Conservation (phyloP, 495 filamentous ascomycete genomes). For the Neurospora tetrasperma region DNA sequence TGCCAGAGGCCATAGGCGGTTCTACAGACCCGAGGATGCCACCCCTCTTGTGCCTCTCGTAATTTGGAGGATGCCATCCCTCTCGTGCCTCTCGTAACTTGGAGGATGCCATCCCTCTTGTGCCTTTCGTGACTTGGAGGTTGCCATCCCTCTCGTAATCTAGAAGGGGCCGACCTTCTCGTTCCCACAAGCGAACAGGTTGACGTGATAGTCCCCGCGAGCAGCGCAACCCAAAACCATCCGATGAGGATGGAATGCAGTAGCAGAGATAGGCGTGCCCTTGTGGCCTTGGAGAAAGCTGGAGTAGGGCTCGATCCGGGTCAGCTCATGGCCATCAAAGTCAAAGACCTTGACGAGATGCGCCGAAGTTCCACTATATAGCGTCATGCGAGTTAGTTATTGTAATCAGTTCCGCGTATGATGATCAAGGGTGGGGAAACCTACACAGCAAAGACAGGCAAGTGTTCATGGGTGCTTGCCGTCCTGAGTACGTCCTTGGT, state of each 20-base stretch:
- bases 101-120: neutral
- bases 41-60: neutral
- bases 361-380: constrained; percentile 65
- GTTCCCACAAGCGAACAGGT: constrained; percentile 50
- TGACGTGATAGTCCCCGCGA: constrained; percentile 60
- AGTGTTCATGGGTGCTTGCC: constrained; percentile 89
- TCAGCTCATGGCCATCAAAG: constrained; percentile 65
- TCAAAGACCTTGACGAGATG: constrained; percentile 90
- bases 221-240: constrained; percentile 83
- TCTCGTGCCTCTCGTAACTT: neutral
- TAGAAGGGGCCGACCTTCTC: constrained; percentile 15
- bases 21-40: neutral
- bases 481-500: constrained; percentile 73
- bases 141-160: neutral
- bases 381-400: constrained; percentile 17
- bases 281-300: constrained; percentile 69
- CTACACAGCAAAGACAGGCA: constrained; percentile 93
- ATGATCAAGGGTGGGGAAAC: constrained; percentile 23
- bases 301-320: constrained; percentile 75
- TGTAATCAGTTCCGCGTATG: neutral
- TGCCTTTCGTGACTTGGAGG: neutral
- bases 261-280: constrained; percentile 69
- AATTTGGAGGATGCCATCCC: neutral
- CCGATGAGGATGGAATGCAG: constrained; percentile 91
- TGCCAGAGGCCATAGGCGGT: neutral